Percentiles rank a stretch among this genome's conserved stretches.
Evolutionary conservation across 2,329 filamentous ascomycete species (phyloP).

Genomic region (Colletotrichum brevisporum): DNA sequence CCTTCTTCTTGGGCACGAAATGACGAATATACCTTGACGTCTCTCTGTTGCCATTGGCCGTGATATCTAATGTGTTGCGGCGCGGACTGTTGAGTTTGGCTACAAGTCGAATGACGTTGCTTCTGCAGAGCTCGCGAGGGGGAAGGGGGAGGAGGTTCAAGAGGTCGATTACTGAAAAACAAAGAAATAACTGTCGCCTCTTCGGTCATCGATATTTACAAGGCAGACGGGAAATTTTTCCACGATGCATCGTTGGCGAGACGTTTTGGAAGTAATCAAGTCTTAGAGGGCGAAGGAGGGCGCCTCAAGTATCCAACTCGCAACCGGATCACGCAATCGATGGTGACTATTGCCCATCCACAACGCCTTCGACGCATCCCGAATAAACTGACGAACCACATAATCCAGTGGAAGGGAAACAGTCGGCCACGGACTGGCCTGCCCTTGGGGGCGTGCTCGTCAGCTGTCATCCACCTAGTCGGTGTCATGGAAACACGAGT

Average conservation of each 20-base stretch:
- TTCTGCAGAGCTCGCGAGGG: background rate
- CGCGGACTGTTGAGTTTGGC: too few relatives aligned
- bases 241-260: too few relatives aligned
- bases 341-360: constrained; percentile 33
- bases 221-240: too few relatives aligned
- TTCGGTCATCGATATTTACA: too few relatives aligned
- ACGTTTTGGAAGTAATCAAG: too few relatives aligned
- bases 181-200: background rate
- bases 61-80: too few relatives aligned
- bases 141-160: background rate
- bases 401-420: background rate
- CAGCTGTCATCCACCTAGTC: too few relatives aligned
- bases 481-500: too few relatives aligned
- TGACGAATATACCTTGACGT: constrained; percentile 20
- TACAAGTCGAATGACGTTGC: background rate
- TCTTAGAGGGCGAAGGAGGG: background rate
- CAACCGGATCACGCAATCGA: constrained; percentile 38
- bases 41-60: background rate
- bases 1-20: background rate
- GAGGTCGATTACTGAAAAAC: background rate
- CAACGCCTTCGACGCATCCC: constrained; percentile 22
- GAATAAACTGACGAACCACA: background rate
- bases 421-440: background rate
- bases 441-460: background rate
- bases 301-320: constrained; percentile 17